Evolutionary conservation across 2,329 filamentous ascomycete genomes (phyloP).

Genomic region (Botryotinia globosa): DNA sequence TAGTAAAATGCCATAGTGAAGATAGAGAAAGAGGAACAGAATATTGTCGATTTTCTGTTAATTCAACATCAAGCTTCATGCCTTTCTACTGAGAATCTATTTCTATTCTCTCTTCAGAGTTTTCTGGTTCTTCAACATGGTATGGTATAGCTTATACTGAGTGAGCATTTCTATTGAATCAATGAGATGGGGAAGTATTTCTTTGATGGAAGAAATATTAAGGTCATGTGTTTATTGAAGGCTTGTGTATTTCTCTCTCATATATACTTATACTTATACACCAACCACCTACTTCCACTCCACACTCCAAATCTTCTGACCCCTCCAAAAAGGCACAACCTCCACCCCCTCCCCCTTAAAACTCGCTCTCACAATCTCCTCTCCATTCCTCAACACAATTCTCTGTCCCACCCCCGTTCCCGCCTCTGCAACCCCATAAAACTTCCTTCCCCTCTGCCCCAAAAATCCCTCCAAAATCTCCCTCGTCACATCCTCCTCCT

Average conservation of each 20-base stretch:
- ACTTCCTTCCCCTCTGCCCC: slow-evolving; percentile 6
- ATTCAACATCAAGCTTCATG: too few relatives aligned
- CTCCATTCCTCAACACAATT: slow-evolving; percentile 15
- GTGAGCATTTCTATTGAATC: background rate
- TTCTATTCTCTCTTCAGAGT: too few relatives aligned
- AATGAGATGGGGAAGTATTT: background rate
- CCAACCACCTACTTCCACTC: slow-evolving; percentile 11
- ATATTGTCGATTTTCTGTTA: too few relatives aligned
- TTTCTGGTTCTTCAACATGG: too few relatives aligned
- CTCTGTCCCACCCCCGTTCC: background rate
- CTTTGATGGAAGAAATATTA: background rate
- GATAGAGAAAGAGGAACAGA: too few relatives aligned
- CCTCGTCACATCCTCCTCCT: background rate
- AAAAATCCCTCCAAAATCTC: slow-evolving; percentile 18
- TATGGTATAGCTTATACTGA: too few relatives aligned
- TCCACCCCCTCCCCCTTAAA: slow-evolving; percentile 1
- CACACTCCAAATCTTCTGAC: slow-evolving; percentile 19
- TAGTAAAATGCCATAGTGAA: too few relatives aligned
- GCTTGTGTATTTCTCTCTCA: background rate
- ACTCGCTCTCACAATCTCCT: slow-evolving; percentile 10
- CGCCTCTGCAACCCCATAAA: slow-evolving; percentile 7
- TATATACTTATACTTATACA: background rate
- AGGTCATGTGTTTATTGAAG: background rate
- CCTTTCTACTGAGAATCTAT: too few relatives aligned
- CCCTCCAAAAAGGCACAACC: slow-evolving; percentile 17